These are phyloP conservation scores for Coelastrella sp. DNA, from an alignment of 139 green algal species.

Conservation along the genomic window DNA sequence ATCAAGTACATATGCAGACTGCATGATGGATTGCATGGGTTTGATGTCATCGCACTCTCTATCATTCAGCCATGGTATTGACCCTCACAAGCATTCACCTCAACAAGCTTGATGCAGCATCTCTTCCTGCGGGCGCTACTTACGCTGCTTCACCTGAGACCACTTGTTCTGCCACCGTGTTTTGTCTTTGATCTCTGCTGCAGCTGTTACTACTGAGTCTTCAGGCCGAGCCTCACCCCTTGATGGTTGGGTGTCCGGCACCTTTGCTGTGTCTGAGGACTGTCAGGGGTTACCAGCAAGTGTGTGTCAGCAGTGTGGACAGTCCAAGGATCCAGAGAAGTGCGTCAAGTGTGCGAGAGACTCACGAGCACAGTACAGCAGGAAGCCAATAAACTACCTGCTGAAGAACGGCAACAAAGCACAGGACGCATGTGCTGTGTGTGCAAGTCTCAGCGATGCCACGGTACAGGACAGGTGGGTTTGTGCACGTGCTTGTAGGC, in stretches of 20 bases:
- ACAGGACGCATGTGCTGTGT: conserved; percentile 34
- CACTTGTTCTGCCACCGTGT: neutral
- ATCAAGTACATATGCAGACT: too few relatives aligned
- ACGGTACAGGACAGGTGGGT: conserved; percentile 1
- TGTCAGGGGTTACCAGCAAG: conserved; percentile 26
- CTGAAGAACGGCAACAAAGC: conserved; percentile 27
- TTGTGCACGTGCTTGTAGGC: too few relatives aligned
- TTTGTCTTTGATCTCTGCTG: neutral
- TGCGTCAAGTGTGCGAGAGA: conserved; percentile 31
- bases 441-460: neutral
- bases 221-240: neutral
- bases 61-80: too few relatives aligned
- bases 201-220: neutral
- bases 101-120: too few relatives aligned
- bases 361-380: neutral
- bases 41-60: too few relatives aligned
- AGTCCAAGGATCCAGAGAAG: neutral
- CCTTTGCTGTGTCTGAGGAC: neutral
- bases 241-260: conserved; percentile 37
- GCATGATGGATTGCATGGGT: too few relatives aligned
- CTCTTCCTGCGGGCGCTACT: too few relatives aligned
- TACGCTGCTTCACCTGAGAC: neutral
- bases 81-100: too few relatives aligned
- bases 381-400: conserved; percentile 39
- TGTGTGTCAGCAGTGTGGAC: neutral